phyloP scores from a whole-genome alignment of 73 alveolate species.

The Paramecium caudatum region DNA sequence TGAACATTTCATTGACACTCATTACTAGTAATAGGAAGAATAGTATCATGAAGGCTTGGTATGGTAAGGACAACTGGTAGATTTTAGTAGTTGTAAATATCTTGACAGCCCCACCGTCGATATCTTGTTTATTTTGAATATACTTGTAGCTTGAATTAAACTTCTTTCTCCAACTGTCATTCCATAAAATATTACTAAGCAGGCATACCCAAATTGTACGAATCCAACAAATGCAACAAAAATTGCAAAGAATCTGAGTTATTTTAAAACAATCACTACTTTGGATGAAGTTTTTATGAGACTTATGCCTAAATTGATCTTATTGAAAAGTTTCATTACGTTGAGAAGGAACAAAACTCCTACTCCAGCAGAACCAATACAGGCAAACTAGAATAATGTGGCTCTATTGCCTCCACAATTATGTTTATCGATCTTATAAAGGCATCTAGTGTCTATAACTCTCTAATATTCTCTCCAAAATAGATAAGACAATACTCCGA shows the following conservation, averaged over 20 bases:
- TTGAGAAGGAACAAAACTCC: constrained; percentile 49
- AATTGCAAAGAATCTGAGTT: constrained; percentile 62
- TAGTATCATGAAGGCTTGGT: constrained; percentile 60
- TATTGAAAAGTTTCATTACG: constrained; percentile 71
- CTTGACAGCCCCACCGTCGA: constrained; percentile 66
- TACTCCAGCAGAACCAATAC: background rate
- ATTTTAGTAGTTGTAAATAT: constrained; percentile 34
- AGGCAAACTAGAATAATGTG: constrained; percentile 40
- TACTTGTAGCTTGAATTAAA: background rate
- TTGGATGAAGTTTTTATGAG: constrained; percentile 63
- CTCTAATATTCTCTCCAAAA: constrained; percentile 70
- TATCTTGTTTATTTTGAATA: background rate
- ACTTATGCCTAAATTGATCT: constrained; percentile 73
- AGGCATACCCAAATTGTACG: constrained; percentile 11
- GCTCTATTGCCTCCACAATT: constrained; percentile 76
- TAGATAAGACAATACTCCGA: constrained; percentile 60
- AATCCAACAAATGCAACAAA: constrained; percentile 53
- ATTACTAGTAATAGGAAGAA: constrained; percentile 48
- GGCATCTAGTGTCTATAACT: constrained; percentile 65
- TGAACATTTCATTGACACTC: constrained; percentile 71
- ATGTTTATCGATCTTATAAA: constrained; percentile 68
- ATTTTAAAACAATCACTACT: constrained; percentile 60
- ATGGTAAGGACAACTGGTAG: background rate
- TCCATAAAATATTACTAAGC: constrained; percentile 37
- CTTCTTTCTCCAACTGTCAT: constrained; percentile 69